Conservation (phyloP, 2,329 filamentous ascomycete genomes). For the Mariannaea elegans region DNA sequence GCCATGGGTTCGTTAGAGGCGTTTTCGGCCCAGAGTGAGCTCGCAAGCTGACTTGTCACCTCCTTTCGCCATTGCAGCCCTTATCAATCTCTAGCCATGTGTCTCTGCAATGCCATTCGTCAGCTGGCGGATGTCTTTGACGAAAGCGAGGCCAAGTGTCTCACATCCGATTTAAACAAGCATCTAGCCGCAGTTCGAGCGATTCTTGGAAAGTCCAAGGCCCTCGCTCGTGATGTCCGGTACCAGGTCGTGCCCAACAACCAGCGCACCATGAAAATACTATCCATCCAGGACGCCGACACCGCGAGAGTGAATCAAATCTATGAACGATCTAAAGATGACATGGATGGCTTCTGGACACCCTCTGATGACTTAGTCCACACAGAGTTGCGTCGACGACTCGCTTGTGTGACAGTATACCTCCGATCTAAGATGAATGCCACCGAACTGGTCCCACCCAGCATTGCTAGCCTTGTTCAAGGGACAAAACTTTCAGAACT, state of each 20-base stretch:
- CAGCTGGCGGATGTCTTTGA: conserved; percentile 36
- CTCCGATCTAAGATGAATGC: conserved; percentile 40
- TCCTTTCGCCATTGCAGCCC: neutral
- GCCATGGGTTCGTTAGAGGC: neutral
- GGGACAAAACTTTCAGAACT: conserved; percentile 39
- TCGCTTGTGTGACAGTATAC: conserved; percentile 43
- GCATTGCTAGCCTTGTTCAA: conserved; percentile 32
- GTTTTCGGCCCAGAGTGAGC: neutral
- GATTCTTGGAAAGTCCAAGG: conserved; percentile 41
- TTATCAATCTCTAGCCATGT: conserved; percentile 21
- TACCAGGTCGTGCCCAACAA: conserved; percentile 44
- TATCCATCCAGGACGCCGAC: conserved; percentile 33
- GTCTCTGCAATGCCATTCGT: conserved; percentile 37
- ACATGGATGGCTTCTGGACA: conserved; percentile 40
- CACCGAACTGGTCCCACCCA: conserved; percentile 28
- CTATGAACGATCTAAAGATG: conserved; percentile 11
- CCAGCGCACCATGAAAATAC: conserved; percentile 43
- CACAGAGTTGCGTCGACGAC: conserved; percentile 40
- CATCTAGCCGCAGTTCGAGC: conserved; percentile 38
- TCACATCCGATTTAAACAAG: conserved; percentile 38
- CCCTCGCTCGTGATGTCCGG: conserved; percentile 40
- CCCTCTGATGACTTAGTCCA: conserved; percentile 18
- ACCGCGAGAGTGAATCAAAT: conserved; percentile 24
- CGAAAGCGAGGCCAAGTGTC: conserved; percentile 27
- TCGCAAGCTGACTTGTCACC: neutral